These are phyloP conservation scores for Ormosia semicastrata DNA, from an alignment of 306 rosid genomes.

Conservation along the genomic window DNA sequence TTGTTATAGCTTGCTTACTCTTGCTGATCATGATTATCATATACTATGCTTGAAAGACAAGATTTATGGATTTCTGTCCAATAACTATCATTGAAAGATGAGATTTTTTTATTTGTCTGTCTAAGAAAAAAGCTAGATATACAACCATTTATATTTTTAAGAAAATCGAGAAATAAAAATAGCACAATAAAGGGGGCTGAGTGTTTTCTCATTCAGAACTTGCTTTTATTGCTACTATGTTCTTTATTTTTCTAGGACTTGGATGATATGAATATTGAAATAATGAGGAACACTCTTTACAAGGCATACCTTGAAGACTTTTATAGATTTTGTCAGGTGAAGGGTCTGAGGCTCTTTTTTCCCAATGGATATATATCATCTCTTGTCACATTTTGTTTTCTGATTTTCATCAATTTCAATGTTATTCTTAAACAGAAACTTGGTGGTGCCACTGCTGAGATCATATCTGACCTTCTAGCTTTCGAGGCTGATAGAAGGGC, in stretches of 20 bases:
- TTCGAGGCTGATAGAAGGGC: slow-evolving; percentile 99
- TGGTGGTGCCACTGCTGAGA: slow-evolving; percentile 96
- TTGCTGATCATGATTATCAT: background rate
- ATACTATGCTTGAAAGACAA: background rate
- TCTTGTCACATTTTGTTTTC: background rate
- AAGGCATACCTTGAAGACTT: slow-evolving; percentile 98
- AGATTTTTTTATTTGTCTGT: background rate
- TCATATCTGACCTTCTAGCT: slow-evolving; percentile 95
- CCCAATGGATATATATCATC: background rate
- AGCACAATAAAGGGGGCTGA: too few relatives aligned
- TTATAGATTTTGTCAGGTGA: slow-evolving; percentile 91
- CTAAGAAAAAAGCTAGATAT: background rate
- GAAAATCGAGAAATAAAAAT: background rate
- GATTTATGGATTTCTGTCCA: background rate
- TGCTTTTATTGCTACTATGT: slow-evolving; percentile 2
- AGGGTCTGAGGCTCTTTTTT: background rate
- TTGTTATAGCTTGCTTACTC: background rate
- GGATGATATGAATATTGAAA: slow-evolving; percentile 99
- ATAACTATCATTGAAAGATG: too few relatives aligned
- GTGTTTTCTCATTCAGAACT: too few relatives aligned
- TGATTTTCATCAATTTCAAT: slow-evolving; percentile 28
- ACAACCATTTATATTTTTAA: background rate
- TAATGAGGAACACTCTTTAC: slow-evolving; percentile 96
- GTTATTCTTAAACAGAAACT: slow-evolving; percentile 64
- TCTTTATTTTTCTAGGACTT: slow-evolving; percentile 55